Evolutionary conservation across 2,329 filamentous ascomycete species (phyloP), one percentile per base, ranked within the genome.

Genomic region (Colletotrichum sp.): DNA sequence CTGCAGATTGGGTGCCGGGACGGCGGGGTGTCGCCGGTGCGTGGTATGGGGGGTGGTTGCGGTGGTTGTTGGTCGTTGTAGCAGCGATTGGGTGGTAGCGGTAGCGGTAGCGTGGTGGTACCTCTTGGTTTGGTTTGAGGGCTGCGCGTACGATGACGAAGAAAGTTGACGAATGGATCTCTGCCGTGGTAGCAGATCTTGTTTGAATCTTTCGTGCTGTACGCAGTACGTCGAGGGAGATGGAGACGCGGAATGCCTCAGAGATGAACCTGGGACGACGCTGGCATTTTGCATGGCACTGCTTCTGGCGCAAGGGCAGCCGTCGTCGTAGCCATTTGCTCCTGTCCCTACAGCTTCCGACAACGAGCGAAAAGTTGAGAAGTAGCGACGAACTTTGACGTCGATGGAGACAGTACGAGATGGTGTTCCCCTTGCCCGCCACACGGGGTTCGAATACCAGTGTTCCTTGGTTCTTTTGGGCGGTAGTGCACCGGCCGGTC

Each of bases 1-100:
- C 55, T 71, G 72, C 72, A 67, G 68, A 66, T 59, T 58, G 55
- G 62, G 57, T 74, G 69, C 68, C 72, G 68, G 72, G 69, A 54
- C 68, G 57, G 72, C 57, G 47, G 71, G 66, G 61, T 69, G 27
- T 27, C 63, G 68, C 38, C 62, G 57, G 43, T 73, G 61, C 54
- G 59, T 65, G 61, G 31, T 68, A 43, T 21, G 38, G 61, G 58
- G 27, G 15, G 31, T 57, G 64, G 55, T 31, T 15, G 66, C 38
- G 43, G 38, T 36, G 29, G 31, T 24, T 27, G n/a, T 31, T 59
- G 59, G 57, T 24, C 24, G 27, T 61, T n/a, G 29, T 71, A 15
- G 66, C 36, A 43, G 38, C 34, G n/a, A 21, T 24, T 34, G 38
- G 61, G 59, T 33, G 15, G 34, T 59, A 59, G 57, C 31, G 33